Base-by-base conservation (phyloP, 129 eudicot genomes). In the Helichrysum umbraculigerum region DNA sequence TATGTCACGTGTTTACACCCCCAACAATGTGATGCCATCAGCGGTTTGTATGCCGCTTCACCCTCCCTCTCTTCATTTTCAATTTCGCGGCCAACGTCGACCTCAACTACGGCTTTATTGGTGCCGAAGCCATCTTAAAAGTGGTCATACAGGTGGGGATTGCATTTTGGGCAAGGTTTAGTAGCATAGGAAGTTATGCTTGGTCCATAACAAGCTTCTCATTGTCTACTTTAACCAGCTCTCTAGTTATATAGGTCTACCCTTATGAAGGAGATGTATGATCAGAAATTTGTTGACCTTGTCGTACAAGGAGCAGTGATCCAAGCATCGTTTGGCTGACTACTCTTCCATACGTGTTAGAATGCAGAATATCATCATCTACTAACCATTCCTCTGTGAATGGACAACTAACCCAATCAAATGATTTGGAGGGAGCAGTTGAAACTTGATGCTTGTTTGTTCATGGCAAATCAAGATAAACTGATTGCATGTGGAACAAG, bases 131-230 rank as follows among this genome's bases (percentile, higher is more conserved):
- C 2, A 84, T 87, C 25, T 87, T 93, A 2, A 92, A 92, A 81
- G 88, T 87, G 11, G 76, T 92, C 2, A 89, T 92, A 16, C 88
- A 83, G 4, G 21, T 44, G 3, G 87, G 84, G 21, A 73, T 92
- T 30, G 89, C 71, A 4, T 54, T 83, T 34, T 92, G 96, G 98
- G 93, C 91, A 2, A 89, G 80, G 79, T 92, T 78, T 76, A 80
- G 87, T 70, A 81, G 74, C 61, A 92, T 87, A 62, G 98, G 98
- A 52, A 87, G 96, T 77, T 89, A 84, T 52, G 81, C 86, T 66
- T 89, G 98, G 98, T 79, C 88, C 25, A 89, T 92, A 73, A 92
- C 96, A n/a, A 84, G 90, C 71, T 89, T 85, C 78, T 92, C 98
- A 33, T 72, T 92, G 70, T 86, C 88, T 4, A 92, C 91, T 39